Conservation (phyloP, 2,329 filamentous ascomycete species). For the Penicillium psychrosexuale region DNA sequence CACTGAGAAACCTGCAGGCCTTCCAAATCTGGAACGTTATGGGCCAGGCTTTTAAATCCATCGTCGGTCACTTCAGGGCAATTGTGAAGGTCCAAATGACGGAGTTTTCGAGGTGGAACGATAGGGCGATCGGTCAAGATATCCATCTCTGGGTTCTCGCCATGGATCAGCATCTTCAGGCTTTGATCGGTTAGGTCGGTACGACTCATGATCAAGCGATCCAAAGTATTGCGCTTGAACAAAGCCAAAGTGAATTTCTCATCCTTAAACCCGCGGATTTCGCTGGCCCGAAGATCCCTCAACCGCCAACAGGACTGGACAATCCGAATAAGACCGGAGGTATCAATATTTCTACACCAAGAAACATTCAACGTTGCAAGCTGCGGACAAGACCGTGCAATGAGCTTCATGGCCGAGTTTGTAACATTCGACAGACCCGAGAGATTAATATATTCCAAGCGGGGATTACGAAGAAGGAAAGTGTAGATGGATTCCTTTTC, state of each 20-base stretch:
- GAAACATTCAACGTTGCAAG: slow-evolving; percentile 86
- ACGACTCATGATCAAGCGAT: slow-evolving; percentile 77
- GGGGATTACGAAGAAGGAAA: slow-evolving; percentile 72
- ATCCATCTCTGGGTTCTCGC: slow-evolving; percentile 73
- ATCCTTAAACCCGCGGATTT: slow-evolving; percentile 76
- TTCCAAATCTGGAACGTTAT: slow-evolving; percentile 74
- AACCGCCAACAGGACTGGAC: slow-evolving; percentile 70
- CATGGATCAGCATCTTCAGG: slow-evolving; percentile 71
- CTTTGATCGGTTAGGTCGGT: slow-evolving; percentile 72
- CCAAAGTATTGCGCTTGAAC: slow-evolving; percentile 76
- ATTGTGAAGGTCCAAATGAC: slow-evolving; percentile 79
- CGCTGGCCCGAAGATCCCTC: slow-evolving; percentile 75
- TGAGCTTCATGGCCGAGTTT: slow-evolving; percentile 81
- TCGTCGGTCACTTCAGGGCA: slow-evolving; percentile 70
- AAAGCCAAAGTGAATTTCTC: slow-evolving; percentile 68
- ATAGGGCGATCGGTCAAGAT: slow-evolving; percentile 72
- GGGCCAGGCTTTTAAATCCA: slow-evolving; percentile 67
- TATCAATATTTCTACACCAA: slow-evolving; percentile 86
- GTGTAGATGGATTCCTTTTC: slow-evolving; percentile 75
- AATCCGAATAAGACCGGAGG: slow-evolving; percentile 69
- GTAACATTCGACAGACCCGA: slow-evolving; percentile 72
- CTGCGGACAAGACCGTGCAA: slow-evolving; percentile 74
- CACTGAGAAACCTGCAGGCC: slow-evolving; percentile 81
- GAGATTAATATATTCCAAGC: slow-evolving; percentile 79
- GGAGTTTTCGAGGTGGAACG: slow-evolving; percentile 72